Conservation (phyloP, 106 monocot genomes). For the Platanthera guangdongensis region DNA sequence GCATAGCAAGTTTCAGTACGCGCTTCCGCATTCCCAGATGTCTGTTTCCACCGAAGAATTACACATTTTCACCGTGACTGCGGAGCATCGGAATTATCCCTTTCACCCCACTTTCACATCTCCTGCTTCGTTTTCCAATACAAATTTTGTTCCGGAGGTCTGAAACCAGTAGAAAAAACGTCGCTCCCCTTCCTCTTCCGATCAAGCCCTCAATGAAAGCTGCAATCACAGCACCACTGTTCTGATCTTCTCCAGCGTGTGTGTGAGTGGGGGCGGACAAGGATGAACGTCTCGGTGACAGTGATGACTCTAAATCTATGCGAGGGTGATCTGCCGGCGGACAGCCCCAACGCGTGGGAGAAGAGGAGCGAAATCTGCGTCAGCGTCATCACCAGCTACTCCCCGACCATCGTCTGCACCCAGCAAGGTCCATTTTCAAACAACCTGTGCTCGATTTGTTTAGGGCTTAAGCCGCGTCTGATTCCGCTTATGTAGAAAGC, state of each 20-base stretch:
- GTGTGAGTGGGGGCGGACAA: not conserved
- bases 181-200: not conserved
- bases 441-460: not conserved
- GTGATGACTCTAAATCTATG: constrained; percentile 86
- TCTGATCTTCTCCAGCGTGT: not conserved
- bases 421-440: constrained; percentile 59
- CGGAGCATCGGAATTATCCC: not conserved
- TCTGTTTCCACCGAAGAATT: too few species aligned
- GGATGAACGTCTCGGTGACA: constrained; percentile 67
- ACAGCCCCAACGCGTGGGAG: constrained; percentile 86
- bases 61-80: too few species aligned
- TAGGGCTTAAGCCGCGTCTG: not conserved
- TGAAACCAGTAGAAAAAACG: not conserved
- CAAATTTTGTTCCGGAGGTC: not conserved
- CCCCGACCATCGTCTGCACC: constrained; percentile 87
- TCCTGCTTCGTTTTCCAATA: not conserved
- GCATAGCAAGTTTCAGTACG: not conserved
- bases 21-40: not conserved
- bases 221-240: not conserved
- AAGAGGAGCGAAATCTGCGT: constrained; percentile 83
- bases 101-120: not conserved
- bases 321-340: constrained; percentile 50
- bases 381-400: constrained; percentile 89
- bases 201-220: not conserved
- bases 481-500: too few species aligned